Evolutionary conservation across 2,329 filamentous ascomycete genomes (phyloP).

Genomic region (Ascochyta pisi): DNA sequence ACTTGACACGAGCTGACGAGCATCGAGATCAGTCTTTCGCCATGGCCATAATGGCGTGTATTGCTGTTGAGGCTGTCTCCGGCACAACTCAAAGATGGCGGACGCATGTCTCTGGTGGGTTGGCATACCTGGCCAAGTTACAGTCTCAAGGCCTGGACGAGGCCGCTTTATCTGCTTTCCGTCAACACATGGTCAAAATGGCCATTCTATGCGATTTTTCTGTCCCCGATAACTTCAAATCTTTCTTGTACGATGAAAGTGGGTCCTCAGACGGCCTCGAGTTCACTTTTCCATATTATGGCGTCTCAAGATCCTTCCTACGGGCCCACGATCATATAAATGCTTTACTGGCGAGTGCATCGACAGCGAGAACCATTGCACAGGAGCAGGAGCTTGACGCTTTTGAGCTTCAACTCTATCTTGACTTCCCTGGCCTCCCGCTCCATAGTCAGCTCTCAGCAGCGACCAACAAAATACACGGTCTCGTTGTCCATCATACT

Average conservation of each 20-base stretch:
- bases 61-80: slow-evolving; percentile 19
- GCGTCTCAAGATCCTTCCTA: slow-evolving; percentile 15
- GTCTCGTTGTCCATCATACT: slow-evolving; percentile 14
- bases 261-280: slow-evolving; percentile 16
- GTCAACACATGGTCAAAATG: slow-evolving; percentile 22
- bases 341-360: not conserved
- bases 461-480: not conserved
- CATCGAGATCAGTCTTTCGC: slow-evolving; percentile 20
- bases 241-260: slow-evolving; percentile 16
- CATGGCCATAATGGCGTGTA: slow-evolving; percentile 23
- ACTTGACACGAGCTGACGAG: slow-evolving; percentile 12
- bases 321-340: slow-evolving; percentile 17
- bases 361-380: not conserved
- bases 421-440: slow-evolving; percentile 11
- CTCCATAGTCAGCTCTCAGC: not conserved
- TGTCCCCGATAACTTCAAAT: slow-evolving; percentile 9
- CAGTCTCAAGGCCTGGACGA: slow-evolving; percentile 17
- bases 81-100: slow-evolving; percentile 21
- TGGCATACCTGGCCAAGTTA: slow-evolving; percentile 15
- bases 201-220: slow-evolving; percentile 17
- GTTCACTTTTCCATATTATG: slow-evolving; percentile 18
- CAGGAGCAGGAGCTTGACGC: slow-evolving; percentile 15
- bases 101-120: slow-evolving; percentile 20
- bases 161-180: slow-evolving; percentile 9
- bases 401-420: slow-evolving; percentile 21